Evolutionary conservation across 176 grass and related monocot species (phyloP).

Genomic region (Avena eriantha): DNA sequence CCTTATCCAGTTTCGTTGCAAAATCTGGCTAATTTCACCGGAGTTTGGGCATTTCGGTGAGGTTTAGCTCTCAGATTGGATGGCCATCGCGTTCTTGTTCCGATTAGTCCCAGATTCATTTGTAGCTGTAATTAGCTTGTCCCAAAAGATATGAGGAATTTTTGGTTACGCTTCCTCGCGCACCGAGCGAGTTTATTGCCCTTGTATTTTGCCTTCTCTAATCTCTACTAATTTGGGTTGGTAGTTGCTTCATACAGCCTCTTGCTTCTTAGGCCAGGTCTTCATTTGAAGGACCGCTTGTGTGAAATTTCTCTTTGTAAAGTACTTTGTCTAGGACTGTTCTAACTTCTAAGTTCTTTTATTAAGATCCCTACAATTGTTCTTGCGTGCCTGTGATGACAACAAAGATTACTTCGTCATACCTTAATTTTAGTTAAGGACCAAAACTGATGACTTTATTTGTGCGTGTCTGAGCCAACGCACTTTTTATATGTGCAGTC

Average conservation of each 20-base stretch:
- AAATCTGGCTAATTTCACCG: not conserved
- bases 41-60: slow-evolving; percentile 22
- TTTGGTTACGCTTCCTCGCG: slow-evolving; percentile 44
- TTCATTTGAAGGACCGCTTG: not conserved
- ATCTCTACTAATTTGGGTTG: not conserved
- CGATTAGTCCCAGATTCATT: slow-evolving; percentile 37
- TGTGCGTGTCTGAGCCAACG: slow-evolving; percentile 79
- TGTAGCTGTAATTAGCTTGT: slow-evolving; percentile 35
- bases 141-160: slow-evolving; percentile 6
- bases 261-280: not conserved
- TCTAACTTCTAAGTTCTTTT: not conserved
- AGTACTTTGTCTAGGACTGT: not conserved
- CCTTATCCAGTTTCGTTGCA: not conserved
- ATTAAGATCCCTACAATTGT: not conserved
- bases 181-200: not conserved
- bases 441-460: slow-evolving; percentile 72
- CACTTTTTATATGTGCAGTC: not conserved
- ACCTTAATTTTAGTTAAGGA: slow-evolving; percentile 46
- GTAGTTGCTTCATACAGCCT: not conserved
- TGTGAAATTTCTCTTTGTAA: not conserved
- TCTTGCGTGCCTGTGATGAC: slow-evolving; percentile 62
- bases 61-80: slow-evolving; percentile 37
- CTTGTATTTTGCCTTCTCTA: not conserved
- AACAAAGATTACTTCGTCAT: slow-evolving; percentile 43
- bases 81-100: slow-evolving; percentile 2